A percentile compares a stretch with the other conserved stretches of the same genome.
Evolutionary conservation across 2,329 filamentous ascomycete genomes (phyloP).

Genomic region (Diaporthe aspalathi): DNA sequence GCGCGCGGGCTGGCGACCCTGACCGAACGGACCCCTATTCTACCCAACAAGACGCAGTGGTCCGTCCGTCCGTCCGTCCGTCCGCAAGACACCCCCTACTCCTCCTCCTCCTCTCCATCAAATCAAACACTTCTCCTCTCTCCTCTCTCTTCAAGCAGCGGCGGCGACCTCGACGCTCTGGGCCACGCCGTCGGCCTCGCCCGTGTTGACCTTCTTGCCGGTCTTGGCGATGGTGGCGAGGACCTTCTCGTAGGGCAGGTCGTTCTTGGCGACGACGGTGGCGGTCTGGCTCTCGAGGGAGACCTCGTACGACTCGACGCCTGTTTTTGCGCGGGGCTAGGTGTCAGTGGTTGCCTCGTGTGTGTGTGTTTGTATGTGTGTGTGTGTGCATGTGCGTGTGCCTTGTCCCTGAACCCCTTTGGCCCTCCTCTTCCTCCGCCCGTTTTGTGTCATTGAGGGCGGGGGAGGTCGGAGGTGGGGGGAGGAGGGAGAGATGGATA

Average conservation of each 20-base stretch:
- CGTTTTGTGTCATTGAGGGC: too few relatives aligned
- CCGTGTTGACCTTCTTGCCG: slow-evolving; percentile 88
- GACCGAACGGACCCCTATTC: too few relatives aligned
- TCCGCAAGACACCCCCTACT: too few relatives aligned
- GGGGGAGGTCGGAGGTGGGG: too few relatives aligned
- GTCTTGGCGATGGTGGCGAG: slow-evolving; percentile 93
- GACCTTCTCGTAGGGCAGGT: slow-evolving; percentile 79
- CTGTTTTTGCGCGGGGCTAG: slow-evolving; percentile 57
- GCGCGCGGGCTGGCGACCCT: too few relatives aligned
- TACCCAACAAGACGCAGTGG: too few relatives aligned
- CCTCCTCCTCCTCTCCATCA: too few relatives aligned
- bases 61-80: not conserved
- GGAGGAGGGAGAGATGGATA: not conserved
- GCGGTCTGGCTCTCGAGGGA: slow-evolving; percentile 88
- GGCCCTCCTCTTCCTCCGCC: not conserved
- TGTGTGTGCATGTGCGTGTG: too few relatives aligned
- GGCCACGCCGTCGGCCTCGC: slow-evolving; percentile 73
- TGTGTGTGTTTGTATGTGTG: too few relatives aligned
- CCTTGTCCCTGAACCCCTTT: too few relatives aligned
- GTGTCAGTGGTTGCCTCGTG: not conserved
- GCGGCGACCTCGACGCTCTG: slow-evolving; percentile 60
- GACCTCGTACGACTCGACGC: slow-evolving; percentile 87
- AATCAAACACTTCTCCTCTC: not conserved
- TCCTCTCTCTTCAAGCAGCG: not conserved
- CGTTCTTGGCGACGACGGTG: slow-evolving; percentile 76